These are phyloP conservation scores for Pseudocercospora vitis DNA, from an alignment of 2,329 filamentous ascomycete species.

Conservation along the genomic window DNA sequence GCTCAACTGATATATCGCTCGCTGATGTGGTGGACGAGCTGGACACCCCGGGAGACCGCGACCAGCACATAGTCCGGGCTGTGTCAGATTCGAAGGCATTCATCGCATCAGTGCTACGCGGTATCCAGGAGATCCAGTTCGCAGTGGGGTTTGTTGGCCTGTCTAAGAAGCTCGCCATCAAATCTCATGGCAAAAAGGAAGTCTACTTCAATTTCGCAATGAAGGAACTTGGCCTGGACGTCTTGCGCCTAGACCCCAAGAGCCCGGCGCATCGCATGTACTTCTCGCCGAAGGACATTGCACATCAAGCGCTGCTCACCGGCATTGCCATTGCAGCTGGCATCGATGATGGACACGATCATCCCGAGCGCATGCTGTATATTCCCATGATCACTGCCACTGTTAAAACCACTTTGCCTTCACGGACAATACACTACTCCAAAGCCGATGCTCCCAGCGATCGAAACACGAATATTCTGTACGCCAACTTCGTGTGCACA, in stretches of 20 bases:
- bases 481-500: slow-evolving; percentile 93
- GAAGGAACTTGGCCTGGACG: slow-evolving; percentile 92
- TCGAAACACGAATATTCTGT: slow-evolving; percentile 91
- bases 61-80: slow-evolving; percentile 72
- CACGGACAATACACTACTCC: slow-evolving; percentile 83
- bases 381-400: slow-evolving; percentile 97
- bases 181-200: slow-evolving; percentile 66
- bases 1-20: slow-evolving; percentile 60
- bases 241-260: slow-evolving; percentile 86
- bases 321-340: slow-evolving; percentile 91
- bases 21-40: slow-evolving; percentile 73
- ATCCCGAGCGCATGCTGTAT: slow-evolving; percentile 84
- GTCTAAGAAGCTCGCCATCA: slow-evolving; percentile 72
- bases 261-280: slow-evolving; percentile 98
- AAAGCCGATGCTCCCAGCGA: slow-evolving; percentile 69
- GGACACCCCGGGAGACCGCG: slow-evolving; percentile 64
- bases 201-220: slow-evolving; percentile 85
- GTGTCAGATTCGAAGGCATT: slow-evolving; percentile 94
- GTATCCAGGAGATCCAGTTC: slow-evolving; percentile 95
- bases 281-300: slow-evolving; percentile 87
- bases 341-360: slow-evolving; percentile 83
- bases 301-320: slow-evolving; percentile 89
- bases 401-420: slow-evolving; percentile 88
- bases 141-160: slow-evolving; percentile 88
- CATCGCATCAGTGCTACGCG: slow-evolving; percentile 80